Evolutionary conservation across 2,329 filamentous ascomycete genomes (phyloP).

Genomic region (Paraphoma sp.): DNA sequence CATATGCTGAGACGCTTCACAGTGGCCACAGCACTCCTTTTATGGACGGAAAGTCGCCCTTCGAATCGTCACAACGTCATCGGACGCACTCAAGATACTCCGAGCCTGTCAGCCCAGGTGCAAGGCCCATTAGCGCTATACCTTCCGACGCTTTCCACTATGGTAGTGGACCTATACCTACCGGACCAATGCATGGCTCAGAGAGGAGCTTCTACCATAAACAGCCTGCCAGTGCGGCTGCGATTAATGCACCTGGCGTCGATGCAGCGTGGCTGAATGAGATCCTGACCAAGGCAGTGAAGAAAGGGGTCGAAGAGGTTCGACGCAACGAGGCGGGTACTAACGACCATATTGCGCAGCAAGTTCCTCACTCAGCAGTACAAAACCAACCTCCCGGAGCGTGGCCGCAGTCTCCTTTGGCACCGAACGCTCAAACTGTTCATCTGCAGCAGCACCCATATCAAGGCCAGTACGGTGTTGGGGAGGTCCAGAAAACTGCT

Average conservation of each 20-base stretch:
- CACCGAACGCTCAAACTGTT: not conserved
- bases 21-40: conserved; percentile 4
- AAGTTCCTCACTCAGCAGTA: not conserved
- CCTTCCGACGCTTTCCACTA: conserved; percentile 28
- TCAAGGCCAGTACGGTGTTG: not conserved
- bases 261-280: conserved; percentile 25
- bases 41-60: not conserved
- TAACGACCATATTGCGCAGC: not conserved
- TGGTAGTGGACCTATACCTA: conserved; percentile 34
- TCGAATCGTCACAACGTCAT: not conserved
- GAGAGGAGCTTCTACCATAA: conserved; percentile 3
- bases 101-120: conserved; percentile 14
- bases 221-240: not conserved
- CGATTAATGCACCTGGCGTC: conserved; percentile 2
- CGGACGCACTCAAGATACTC: conserved; percentile 11
- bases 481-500: not conserved
- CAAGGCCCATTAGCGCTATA: conserved; percentile 6
- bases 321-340: conserved; percentile 9
- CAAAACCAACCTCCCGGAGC: conserved; percentile 28
- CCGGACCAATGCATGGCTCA: not conserved
- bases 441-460: not conserved
- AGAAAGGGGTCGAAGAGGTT: conserved; percentile 27
- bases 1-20: conserved; percentile 19
- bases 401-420: conserved; percentile 29
- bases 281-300: conserved; percentile 25